Evolutionary conservation across 73 alveolate genomes (phyloP), one percentile per base, ranked within the genome.

Genomic region (Tetrahymena elliotti): DNA sequence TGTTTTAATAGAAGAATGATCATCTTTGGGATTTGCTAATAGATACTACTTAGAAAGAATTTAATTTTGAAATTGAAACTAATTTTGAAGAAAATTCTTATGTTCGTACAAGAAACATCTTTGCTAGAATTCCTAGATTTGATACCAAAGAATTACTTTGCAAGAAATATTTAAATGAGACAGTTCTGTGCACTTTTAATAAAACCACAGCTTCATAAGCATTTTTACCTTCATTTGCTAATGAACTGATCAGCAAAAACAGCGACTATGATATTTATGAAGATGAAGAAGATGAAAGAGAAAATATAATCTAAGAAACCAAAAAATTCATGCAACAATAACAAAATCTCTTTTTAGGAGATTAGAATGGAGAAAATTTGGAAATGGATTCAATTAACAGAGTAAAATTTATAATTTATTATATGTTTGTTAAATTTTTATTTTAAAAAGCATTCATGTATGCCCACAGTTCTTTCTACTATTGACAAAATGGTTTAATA

Each of bases 41-140:
- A 15, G 98, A 98, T 33, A 95, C 94, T 15, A 97, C 96, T 52
- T 96, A 97, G 96, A 96, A 94, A 5, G 83, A 96, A 39, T 97
- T 98, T 93, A 97, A 98, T 93, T 98, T 98, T 96, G 98, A 98
- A 52, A 99, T 98, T 18, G 99, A 98, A 94, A 98, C 99, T 4
- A 97, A 98, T 96, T 98, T 98, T 96, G 93, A 88, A 94, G 96
- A 94, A 52, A 84, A 47, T 7, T 93, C 96, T 9, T 68, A 68
- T 68, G 88, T 36, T 68, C 88, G 88, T 68, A 68, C 88, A 3
- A 68, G 88, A 68, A 68, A 31, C 33, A 68, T 68, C 20, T 27
- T 68, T 68, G 24, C 38, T 18, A 68, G 36, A 31, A 68, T 68
- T 27, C 88, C 88, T 18, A 68, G 38, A 68, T 68, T 68, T 31